Percentiles rank a stretch among this genome's conserved stretches.
Conservation (phyloP, 805 yeast species). For the Kodamaea leandrae region DNA sequence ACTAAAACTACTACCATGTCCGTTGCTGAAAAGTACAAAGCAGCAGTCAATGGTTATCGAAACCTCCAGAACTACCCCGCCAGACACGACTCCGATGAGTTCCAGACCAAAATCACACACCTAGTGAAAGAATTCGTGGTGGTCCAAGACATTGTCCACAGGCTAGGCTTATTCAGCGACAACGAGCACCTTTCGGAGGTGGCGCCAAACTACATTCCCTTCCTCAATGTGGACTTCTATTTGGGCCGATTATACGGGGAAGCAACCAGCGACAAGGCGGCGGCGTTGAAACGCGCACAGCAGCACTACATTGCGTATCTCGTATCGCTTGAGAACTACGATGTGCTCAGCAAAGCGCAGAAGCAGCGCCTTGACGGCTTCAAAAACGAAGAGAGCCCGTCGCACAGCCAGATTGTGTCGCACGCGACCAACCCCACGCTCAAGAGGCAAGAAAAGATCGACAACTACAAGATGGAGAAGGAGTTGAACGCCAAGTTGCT, state of each 20-base stretch:
- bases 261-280: slow-evolving; percentile 23
- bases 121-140: slow-evolving; percentile 42
- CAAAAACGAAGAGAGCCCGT: slow-evolving; percentile 40
- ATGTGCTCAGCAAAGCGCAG: slow-evolving; percentile 39
- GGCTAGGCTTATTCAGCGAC: slow-evolving; percentile 60
- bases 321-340: slow-evolving; percentile 15
- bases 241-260: slow-evolving; percentile 36
- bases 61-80: slow-evolving; percentile 14
- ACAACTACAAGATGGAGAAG: slow-evolving; percentile 59
- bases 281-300: slow-evolving; percentile 33
- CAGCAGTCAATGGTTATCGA: slow-evolving; percentile 10
- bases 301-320: slow-evolving; percentile 39
- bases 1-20: too few species aligned
- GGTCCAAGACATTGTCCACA: slow-evolving; percentile 43
- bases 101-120: slow-evolving; percentile 35
- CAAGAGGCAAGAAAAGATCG: slow-evolving; percentile 71
- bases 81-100: slow-evolving; percentile 43
- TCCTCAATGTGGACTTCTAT: slow-evolving; percentile 57
- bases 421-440: slow-evolving; percentile 35
- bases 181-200: slow-evolving; percentile 74
- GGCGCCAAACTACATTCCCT: slow-evolving; percentile 59
- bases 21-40: slow-evolving; percentile 14
- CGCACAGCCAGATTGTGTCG: slow-evolving; percentile 32
- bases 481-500: slow-evolving; percentile 46
- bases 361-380: slow-evolving; percentile 38